phyloP scores from a whole-genome alignment of 148 eudicot species.

The Persicaria maculosa region DNA sequence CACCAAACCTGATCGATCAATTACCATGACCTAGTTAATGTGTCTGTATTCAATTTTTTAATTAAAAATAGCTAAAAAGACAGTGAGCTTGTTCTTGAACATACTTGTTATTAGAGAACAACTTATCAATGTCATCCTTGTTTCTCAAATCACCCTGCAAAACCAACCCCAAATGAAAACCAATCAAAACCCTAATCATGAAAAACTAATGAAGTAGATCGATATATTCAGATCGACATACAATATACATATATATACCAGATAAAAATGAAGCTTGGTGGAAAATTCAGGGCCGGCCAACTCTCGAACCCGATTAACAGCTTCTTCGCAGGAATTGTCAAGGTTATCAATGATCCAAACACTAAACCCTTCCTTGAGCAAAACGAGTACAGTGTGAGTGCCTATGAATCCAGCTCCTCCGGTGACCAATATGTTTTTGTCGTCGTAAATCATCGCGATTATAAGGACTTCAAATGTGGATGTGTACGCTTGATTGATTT shows the following conservation, averaged over 20 bases:
- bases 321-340: slow-evolving; percentile 58
- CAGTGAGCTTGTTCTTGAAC: background rate
- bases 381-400: slow-evolving; percentile 60
- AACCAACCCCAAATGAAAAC: background rate
- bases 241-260: slow-evolving; percentile 22
- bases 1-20: slow-evolving; percentile 48
- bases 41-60: too few species aligned
- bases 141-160: slow-evolving; percentile 80
- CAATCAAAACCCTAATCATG: background rate
- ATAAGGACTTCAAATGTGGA: too few species aligned
- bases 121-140: background rate
- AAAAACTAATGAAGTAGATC: background rate
- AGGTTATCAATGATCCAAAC: slow-evolving; percentile 68
- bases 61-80: background rate
- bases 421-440: too few species aligned
- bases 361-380: slow-evolving; percentile 50
- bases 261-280: slow-evolving; percentile 44
- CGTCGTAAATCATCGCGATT: too few species aligned
- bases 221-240: too few species aligned
- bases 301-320: slow-evolving; percentile 40
- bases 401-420: slow-evolving; percentile 37
- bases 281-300: slow-evolving; percentile 51
- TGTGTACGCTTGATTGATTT: too few species aligned
- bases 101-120: background rate
- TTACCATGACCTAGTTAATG: too few species aligned